Evolutionary conservation across 176 grass and related monocot species (phyloP).

Genomic region (Oropetium thomaeum): DNA sequence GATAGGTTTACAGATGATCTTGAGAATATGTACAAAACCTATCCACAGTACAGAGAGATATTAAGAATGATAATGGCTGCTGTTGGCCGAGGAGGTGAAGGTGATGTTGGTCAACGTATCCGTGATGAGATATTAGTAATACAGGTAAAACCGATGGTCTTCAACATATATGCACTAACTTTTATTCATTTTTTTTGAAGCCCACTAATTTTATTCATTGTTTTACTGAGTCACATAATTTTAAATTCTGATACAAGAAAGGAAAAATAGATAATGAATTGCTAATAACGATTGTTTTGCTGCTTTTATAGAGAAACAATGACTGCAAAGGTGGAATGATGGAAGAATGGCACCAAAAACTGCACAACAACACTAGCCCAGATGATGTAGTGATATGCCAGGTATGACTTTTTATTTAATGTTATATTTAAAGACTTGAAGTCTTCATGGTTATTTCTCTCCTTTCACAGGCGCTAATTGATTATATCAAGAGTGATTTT

Average conservation of each 20-base stretch:
- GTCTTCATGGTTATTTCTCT: conserved; percentile 32
- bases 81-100: conserved; percentile 97
- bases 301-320: conserved; percentile 84
- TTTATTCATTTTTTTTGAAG: conserved; percentile 24
- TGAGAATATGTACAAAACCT: conserved; percentile 75
- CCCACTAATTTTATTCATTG: conserved; percentile 21
- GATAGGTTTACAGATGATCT: conserved; percentile 86
- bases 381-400: conserved; percentile 99
- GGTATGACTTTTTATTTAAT: conserved; percentile 56
- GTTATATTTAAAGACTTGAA: conserved; percentile 19
- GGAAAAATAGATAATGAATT: not conserved
- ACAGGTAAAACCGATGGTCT: conserved; percentile 55
- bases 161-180: conserved; percentile 7
- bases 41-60: conserved; percentile 80
- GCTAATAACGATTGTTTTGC: not conserved
- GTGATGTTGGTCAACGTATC: conserved; percentile 98
- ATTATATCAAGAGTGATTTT: conserved; percentile 87
- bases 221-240: not conserved
- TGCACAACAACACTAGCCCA: conserved; percentile 98
- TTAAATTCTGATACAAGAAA: not conserved
- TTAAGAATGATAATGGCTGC: conserved; percentile 85
- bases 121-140: conserved; percentile 99
- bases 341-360: conserved; percentile 99
- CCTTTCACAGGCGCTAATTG: conserved; percentile 72
- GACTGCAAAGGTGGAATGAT: conserved; percentile 95